Percentiles rank a stretch among this genome's conserved stretches.
phyloP scores from a whole-genome alignment of 129 eudicot species.

The Dittrichia graveolens region DNA sequence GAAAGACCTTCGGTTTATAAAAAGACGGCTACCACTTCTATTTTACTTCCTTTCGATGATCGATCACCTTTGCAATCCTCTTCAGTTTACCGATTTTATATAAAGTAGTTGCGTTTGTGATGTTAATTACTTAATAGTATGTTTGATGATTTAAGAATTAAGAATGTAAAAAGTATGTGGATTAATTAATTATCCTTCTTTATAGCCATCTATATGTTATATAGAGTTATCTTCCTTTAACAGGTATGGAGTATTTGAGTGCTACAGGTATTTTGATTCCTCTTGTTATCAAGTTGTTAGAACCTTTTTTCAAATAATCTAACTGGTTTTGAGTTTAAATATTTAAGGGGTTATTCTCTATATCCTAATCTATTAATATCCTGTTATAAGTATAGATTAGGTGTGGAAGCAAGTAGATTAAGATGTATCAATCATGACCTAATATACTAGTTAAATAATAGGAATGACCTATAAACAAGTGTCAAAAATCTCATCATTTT shows the following conservation, averaged over 20 bases:
- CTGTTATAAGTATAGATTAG: too few relatives aligned
- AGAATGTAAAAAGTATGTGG: constrained; percentile 53
- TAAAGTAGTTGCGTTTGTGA: constrained; percentile 42
- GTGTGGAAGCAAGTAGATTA: too few relatives aligned
- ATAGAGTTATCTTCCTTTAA: neutral
- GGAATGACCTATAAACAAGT: neutral
- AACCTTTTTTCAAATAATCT: neutral
- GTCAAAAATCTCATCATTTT: neutral
- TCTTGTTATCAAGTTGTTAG: neutral
- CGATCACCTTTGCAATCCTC: constrained; percentile 22
- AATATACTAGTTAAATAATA: neutral
- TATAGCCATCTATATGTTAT: constrained; percentile 17
- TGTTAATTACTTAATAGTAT: constrained; percentile 34
- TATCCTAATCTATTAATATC: too few relatives aligned
- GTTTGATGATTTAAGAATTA: constrained; percentile 39
- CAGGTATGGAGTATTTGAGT: neutral
- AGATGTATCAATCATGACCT: too few relatives aligned
- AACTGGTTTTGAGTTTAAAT: neutral
- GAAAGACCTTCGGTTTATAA: too few relatives aligned
- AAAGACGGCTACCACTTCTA: neutral
- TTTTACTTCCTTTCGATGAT: constrained; percentile 1
- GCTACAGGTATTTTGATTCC: constrained; percentile 3
- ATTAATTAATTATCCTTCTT: constrained; percentile 16
- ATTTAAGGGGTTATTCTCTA: too few relatives aligned
- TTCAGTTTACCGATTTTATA: constrained; percentile 17